Evolutionary conservation across 2,329 filamentous ascomycete genomes (phyloP).

Genomic region (Fusarium sp.): DNA sequence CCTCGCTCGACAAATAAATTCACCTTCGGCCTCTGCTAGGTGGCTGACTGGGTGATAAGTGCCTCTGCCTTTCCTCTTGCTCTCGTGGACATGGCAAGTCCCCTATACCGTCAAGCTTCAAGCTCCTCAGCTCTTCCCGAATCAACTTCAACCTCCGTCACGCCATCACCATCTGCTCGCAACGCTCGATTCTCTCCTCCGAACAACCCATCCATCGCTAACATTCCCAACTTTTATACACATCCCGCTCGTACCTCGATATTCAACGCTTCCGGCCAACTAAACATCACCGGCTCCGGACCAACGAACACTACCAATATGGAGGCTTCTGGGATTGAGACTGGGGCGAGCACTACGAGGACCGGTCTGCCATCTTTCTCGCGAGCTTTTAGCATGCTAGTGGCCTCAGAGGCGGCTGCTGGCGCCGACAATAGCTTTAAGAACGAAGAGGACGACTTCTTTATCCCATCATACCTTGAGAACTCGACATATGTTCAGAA

Average conservation of each 20-base stretch:
- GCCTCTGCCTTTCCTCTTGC: conserved; percentile 7
- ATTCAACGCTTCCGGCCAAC: conserved; percentile 60
- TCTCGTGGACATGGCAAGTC: conserved; percentile 43
- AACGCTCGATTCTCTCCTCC: conserved; percentile 31
- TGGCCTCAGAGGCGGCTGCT: conserved; percentile 48
- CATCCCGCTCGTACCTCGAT: conserved; percentile 56
- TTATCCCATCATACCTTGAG: conserved; percentile 85
- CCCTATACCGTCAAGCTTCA: conserved; percentile 40
- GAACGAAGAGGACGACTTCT: conserved; percentile 65
- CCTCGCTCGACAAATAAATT: conserved; percentile 25
- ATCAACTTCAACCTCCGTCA: conserved; percentile 35
- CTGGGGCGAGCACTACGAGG: conserved; percentile 41
- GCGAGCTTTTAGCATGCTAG: conserved; percentile 64
- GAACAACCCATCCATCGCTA: conserved; percentile 25
- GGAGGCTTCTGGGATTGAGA: conserved; percentile 52
- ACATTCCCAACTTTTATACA: conserved; percentile 43
- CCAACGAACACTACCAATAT: conserved; percentile 42
- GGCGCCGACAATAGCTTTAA: conserved; percentile 43
- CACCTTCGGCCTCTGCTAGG: conserved; percentile 11
- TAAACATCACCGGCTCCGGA: conserved; percentile 38
- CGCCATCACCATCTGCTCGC: conserved; percentile 37
- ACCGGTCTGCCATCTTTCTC: conserved; percentile 60
- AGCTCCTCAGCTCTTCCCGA: conserved; percentile 40
- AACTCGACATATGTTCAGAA: conserved; percentile 82
- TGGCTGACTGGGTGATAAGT: conserved; percentile 11